Evolutionary conservation across 108 stramenopile genomes (phyloP), one percentile per base, ranked within the genome.

Genomic region (Cyclostephanos tholiformis): DNA sequence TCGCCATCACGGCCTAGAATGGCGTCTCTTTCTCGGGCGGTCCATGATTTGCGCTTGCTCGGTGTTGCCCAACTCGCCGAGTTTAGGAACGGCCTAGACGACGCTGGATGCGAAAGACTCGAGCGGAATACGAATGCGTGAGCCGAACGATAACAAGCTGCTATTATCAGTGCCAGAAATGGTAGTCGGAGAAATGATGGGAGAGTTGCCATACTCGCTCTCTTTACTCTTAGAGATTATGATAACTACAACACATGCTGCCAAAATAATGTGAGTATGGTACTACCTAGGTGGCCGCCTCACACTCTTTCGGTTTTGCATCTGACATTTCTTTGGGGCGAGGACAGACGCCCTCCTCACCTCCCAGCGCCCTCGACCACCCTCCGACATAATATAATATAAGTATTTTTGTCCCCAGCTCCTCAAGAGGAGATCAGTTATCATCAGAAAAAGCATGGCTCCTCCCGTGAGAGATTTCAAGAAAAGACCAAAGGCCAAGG

Each of bases 401-500:
- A n/a, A n/a, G n/a, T n/a, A n/a, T n/a, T n/a, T n/a, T n/a, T n/a
- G n/a, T n/a, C n/a, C n/a, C n/a, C n/a, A n/a, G n/a, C n/a, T n/a
- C n/a, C n/a, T n/a, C n/a, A n/a, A n/a, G n/a, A n/a, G n/a, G 32
- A 32, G 2, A 32, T 4, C 2, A 32, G 32, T 4, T 32, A 4
- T 32, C 2, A 32, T 32, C 32, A 32, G 32, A 5, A 17, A 48
- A 7, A 66, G 38, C 38, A 73, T 79, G 79, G 72, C 72, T 30
- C 62, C 79, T 36, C 61, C 82, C 20, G 27, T 63, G 14, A 63
- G 74, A 44, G 89, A 86, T 66, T 89, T 89, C 72, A 69, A 75
- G 63, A 95, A 95, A 76, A 85, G 90, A 10, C 65, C 87, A 58
- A 89, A 88, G 76, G 91, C 94, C 46, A 92, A 92, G 70, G 94